phyloP scores from a whole-genome alignment of 1,284 basidiomycete genomes.

The Peniophora sp. region DNA sequence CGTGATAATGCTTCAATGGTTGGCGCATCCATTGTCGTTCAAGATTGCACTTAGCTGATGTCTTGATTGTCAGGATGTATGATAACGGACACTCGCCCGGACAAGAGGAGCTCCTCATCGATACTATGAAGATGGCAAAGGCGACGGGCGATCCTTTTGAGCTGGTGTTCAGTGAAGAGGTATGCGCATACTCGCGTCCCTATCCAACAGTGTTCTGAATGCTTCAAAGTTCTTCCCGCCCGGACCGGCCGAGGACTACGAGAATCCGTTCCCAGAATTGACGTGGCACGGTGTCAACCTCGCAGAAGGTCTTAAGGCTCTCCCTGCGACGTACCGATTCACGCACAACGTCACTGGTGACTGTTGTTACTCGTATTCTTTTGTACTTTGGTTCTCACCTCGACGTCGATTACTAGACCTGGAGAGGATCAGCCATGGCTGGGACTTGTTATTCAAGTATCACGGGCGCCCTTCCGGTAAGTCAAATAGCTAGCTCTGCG shows the following conservation, averaged over 20 bases:
- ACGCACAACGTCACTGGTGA: conserved; percentile 48
- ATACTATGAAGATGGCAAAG: conserved; percentile 48
- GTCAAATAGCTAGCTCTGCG: too few relatives aligned
- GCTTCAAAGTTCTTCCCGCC: conserved; percentile 33
- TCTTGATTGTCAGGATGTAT: conserved; percentile 32
- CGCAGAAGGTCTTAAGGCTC: conserved; percentile 50
- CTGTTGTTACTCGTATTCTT: not conserved
- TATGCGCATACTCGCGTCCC: conserved; percentile 2
- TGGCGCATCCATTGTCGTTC: conserved; percentile 6
- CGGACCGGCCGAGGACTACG: conserved; percentile 21
- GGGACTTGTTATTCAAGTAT: conserved; percentile 53
- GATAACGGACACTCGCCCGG: conserved; percentile 40
- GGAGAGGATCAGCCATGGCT: conserved; percentile 40
- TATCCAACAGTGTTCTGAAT: not conserved
- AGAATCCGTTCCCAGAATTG: conserved; percentile 23
- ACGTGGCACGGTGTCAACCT: conserved; percentile 53
- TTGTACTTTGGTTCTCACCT: not conserved
- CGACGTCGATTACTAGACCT: conserved; percentile 28
- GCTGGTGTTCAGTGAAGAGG: conserved; percentile 22
- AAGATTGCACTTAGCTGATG: not conserved
- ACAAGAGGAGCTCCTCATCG: conserved; percentile 40
- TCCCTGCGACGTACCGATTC: conserved; percentile 47
- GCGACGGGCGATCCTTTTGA: conserved; percentile 44
- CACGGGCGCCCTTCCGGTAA: conserved; percentile 54
- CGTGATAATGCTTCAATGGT: conserved; percentile 47